Evolutionary conservation across 352 stramenopile species (phyloP).

Genomic region (Phytopythium oedochilum): DNA sequence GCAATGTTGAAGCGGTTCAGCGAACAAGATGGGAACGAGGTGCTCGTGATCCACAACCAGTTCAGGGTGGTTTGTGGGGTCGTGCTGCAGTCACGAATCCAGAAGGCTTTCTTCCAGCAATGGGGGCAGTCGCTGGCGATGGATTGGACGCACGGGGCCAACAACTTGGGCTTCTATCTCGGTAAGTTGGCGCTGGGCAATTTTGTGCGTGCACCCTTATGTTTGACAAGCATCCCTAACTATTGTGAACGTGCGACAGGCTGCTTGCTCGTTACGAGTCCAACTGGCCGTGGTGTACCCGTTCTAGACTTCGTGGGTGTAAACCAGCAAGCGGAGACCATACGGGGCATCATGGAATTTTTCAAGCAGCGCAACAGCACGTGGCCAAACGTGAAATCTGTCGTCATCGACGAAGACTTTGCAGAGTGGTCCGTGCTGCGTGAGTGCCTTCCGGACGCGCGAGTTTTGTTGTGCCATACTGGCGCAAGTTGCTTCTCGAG

Average conservation of each 20-base stretch:
- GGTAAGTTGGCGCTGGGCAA: too few relatives aligned
- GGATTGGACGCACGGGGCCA: neutral
- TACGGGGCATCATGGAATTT: conserved; percentile 4
- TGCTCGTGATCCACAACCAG: neutral
- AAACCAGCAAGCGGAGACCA: conserved; percentile 4
- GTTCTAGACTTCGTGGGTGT: conserved; percentile 6
- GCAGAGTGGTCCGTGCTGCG: conserved; percentile 7
- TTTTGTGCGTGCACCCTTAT: too few relatives aligned
- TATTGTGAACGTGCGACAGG: neutral
- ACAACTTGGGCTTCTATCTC: neutral
- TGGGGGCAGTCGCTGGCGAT: neutral
- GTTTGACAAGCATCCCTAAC: too few relatives aligned
- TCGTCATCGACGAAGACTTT: conserved; percentile 14
- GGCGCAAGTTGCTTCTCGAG: neutral
- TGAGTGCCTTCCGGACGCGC: neutral
- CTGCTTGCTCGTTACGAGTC: conserved; percentile 3
- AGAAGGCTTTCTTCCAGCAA: neutral
- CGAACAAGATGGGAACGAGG: neutral
- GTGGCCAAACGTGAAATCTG: neutral
- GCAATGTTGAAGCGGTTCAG: neutral
- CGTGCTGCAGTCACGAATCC: neutral
- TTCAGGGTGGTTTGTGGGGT: neutral
- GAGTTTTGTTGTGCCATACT: conserved; percentile 4
- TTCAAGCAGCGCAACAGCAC: conserved; percentile 4
- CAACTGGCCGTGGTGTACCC: conserved; percentile 7